phyloP scores from a whole-genome alignment of 75 land plant genomes.

The Ceratopteris richardii region DNA sequence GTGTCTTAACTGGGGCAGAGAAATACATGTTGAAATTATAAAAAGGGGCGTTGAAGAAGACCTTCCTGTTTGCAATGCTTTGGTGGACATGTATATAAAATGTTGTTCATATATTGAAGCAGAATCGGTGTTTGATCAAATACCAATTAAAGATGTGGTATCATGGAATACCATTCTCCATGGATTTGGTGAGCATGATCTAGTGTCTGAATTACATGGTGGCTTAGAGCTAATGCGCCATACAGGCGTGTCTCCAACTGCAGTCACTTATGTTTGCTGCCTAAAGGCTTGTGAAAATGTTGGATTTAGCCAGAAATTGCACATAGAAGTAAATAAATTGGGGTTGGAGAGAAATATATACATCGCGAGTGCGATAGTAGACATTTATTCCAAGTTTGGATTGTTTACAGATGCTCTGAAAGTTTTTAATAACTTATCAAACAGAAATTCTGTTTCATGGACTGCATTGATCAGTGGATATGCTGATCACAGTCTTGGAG shows the following conservation, averaged over 20 bases:
- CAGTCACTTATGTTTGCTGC: slow-evolving; percentile 1
- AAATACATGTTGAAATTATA: slow-evolving; percentile 16
- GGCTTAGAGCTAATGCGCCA: neutral
- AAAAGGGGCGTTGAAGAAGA: slow-evolving; percentile 25
- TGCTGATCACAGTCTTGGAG: slow-evolving; percentile 8
- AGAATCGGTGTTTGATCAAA: neutral
- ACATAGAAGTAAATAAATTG: slow-evolving; percentile 1
- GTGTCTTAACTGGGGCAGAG: slow-evolving; percentile 25
- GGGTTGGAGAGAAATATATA: slow-evolving; percentile 9
- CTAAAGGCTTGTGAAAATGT: neutral
- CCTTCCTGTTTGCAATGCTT: slow-evolving; percentile 20
- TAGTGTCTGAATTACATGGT: neutral
- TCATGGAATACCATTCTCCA: neutral
- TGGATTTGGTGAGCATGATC: neutral
- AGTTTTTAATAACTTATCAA: slow-evolving; percentile 5
- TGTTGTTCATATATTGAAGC: neutral
- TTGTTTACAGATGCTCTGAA: neutral
- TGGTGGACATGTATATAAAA: slow-evolving; percentile 36
- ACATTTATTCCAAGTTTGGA: slow-evolving; percentile 10
- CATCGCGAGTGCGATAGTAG: slow-evolving; percentile 11
- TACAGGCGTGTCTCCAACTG: neutral
- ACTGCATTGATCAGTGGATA: slow-evolving; percentile 12
- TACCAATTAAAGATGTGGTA: slow-evolving; percentile 4
- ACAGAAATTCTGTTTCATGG: slow-evolving; percentile 11
- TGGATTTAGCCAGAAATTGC: neutral